Conservation (phyloP, 2,329 filamentous ascomycete genomes). For the Cyclaneusma minus region DNA sequence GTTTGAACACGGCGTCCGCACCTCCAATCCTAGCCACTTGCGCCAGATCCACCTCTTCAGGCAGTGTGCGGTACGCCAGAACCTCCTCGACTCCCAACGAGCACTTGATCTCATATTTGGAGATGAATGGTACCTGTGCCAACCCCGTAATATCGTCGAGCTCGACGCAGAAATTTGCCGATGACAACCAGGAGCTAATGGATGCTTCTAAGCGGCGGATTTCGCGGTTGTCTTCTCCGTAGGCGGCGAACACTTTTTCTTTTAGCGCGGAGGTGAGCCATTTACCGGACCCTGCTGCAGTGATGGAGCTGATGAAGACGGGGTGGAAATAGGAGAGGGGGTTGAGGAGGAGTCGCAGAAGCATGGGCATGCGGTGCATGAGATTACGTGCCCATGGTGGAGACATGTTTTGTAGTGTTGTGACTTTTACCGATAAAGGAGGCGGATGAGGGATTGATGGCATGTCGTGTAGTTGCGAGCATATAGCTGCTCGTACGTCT, state of each 20-base stretch:
- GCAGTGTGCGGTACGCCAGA: slow-evolving; percentile 30
- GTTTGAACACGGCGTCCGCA: slow-evolving; percentile 29
- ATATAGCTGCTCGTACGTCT: slow-evolving; percentile 31
- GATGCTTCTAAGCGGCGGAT: slow-evolving; percentile 27
- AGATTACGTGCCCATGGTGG: slow-evolving; percentile 25
- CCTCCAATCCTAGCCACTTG: slow-evolving; percentile 34
- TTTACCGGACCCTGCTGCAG: slow-evolving; percentile 30
- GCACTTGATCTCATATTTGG: slow-evolving; percentile 29
- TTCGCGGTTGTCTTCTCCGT: slow-evolving; percentile 25
- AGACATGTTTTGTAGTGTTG: slow-evolving; percentile 27
- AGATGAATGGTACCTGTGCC: slow-evolving; percentile 30
- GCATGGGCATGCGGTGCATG: slow-evolving; percentile 31
- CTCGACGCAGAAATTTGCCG: slow-evolving; percentile 35
- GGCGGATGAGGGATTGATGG: slow-evolving; percentile 35
- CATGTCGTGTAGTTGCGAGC: slow-evolving; percentile 27
- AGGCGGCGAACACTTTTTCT: slow-evolving; percentile 31
- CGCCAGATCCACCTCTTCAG: slow-evolving; percentile 24
- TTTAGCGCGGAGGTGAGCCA: slow-evolving; percentile 31
- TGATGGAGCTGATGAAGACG: slow-evolving; percentile 31
- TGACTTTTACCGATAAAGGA: slow-evolving; percentile 28
- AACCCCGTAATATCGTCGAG: slow-evolving; percentile 26
- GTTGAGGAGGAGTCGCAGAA: slow-evolving; percentile 29
- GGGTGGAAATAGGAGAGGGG: slow-evolving; percentile 36
- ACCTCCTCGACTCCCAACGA: slow-evolving; percentile 29
- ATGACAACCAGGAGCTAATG: slow-evolving; percentile 31